Base-by-base conservation (phyloP, 345 rosid species). In the Eucalyptus caleyi region DNA sequence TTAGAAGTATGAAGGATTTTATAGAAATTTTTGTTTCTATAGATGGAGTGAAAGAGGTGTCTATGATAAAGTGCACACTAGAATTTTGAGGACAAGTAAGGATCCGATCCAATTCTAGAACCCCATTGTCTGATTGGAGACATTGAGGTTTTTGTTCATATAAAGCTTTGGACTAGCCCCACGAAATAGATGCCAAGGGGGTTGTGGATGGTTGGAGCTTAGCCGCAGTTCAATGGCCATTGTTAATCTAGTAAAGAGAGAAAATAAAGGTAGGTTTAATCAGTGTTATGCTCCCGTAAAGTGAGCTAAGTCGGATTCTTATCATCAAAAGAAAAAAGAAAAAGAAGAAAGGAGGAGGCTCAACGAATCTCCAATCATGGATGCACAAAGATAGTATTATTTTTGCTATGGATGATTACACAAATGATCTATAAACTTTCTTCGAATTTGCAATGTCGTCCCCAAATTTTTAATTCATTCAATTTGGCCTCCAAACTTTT, bases 351-450 rank as follows among this genome's bases (percentile, higher is more conserved):
- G 16, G 27, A 77, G 27, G 45, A 72, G 45, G 14, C 12, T 19
- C 16, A 5, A 77, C 2, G 1, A 37, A 6, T 72, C 8, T 34
- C 4, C 6, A 4, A 32, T 72, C 1, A 0, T 0, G 27, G 3
- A 9, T 4, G 15, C 1, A 37, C 5, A 13, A 77, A 37, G 12
- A 19, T 37, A 9, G 9, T 8, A 6, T 18, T 3, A 34, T 18
- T 34, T 34, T 69, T 69, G 42, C 24, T 18, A 11, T 6, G 8
- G 45, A 72, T 11, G 8, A 72, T 72, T 37, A 37, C 2, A 72
- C 14, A 19, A 72, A 18, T 10, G 4, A 1, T 19, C 2, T 2
- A 3, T 4, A 5, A 72, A 21, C 1, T 37, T 72, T 19, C 5
- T 12, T 8, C 10, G 6, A 72, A 19, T 19, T 6, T 5, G 2